Evolutionary conservation across 1,284 basidiomycete species (phyloP), one percentile per base, ranked within the genome.

Genomic region (Ustilago tritici): DNA sequence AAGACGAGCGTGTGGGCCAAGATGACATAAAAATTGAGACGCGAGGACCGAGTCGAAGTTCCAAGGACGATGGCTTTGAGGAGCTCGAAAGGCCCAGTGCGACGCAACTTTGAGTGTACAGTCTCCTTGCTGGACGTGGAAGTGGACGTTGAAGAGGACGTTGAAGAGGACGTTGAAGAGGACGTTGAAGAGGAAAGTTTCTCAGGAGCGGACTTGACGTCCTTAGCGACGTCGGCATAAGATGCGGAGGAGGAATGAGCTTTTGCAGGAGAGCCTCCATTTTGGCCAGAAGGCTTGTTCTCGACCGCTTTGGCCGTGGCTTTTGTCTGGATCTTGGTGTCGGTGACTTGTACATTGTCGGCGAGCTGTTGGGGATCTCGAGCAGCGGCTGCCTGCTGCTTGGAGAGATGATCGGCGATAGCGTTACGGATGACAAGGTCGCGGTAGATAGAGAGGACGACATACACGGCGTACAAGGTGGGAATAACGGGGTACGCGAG

Each of bases 1-100:
- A 85, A 68, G 32, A 79, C 62, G 15, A 84, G 67, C 4, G 80
- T 79, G 61, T 86, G 84, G 6, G 73, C 61, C 11, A 63, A 49
- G 9, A 85, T 60, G 49, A 70, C 32, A 63, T 79, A 73, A 7
- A 77, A 62, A 64, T 82, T 84, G 68, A 78, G 34, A 31, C 75
- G 61, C 4, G 72, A 72, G 8, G 78, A 76, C 3, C 67, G 65
- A 31, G 78, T 82, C 32, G 84, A 83, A 40, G 72, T 57, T 28
- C 84, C 82, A 2, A 80, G 57, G 38, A 82, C 46, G 34, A 80
- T 47, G 0, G 77, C 66, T 40, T 73, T 71, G 70, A 78, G 19
- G 50, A 65, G 23, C 19, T 75, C 79, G 15, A 66, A 52, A 36
- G 68, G n/a, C 12, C 46, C 43, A 47, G 68, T 50, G 34, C 56